These are phyloP conservation scores for Trichophyton mentagrophytes DNA, from an alignment of 2,329 filamentous ascomycete species.

Conservation along the genomic window DNA sequence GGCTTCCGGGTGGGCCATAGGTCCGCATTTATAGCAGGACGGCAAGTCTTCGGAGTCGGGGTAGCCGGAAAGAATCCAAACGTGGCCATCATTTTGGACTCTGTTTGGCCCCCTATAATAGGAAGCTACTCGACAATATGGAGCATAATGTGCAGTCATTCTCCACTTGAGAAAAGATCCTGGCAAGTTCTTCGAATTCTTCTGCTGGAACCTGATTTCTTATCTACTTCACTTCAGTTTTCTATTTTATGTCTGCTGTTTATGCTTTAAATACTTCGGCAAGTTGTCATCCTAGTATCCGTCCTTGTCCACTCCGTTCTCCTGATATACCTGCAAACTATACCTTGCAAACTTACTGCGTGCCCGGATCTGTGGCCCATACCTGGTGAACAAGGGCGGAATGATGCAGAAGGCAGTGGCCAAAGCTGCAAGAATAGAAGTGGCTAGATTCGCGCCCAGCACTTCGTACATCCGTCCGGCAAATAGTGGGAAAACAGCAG, in stretches of 20 bases:
- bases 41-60: background rate
- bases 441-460: background rate
- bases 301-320: background rate
- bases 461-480: background rate
- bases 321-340: background rate
- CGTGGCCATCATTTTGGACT: background rate
- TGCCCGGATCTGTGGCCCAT: background rate
- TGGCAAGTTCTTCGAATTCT: background rate
- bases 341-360: background rate
- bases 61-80: background rate
- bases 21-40: background rate
- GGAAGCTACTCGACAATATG: background rate
- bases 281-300: background rate
- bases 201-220: background rate
- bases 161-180: background rate
- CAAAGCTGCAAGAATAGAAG: background rate
- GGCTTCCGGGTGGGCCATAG: background rate
- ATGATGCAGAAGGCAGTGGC: background rate
- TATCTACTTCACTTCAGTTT: background rate
- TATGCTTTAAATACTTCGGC: background rate
- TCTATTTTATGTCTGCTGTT: background rate
- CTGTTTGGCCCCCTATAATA: background rate
- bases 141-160: background rate
- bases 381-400: background rate
- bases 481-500: background rate